Evolutionary conservation across 1,284 basidiomycete species (phyloP), one percentile per base, ranked within the genome.

Genomic region (Gomphus bonarii): DNA sequence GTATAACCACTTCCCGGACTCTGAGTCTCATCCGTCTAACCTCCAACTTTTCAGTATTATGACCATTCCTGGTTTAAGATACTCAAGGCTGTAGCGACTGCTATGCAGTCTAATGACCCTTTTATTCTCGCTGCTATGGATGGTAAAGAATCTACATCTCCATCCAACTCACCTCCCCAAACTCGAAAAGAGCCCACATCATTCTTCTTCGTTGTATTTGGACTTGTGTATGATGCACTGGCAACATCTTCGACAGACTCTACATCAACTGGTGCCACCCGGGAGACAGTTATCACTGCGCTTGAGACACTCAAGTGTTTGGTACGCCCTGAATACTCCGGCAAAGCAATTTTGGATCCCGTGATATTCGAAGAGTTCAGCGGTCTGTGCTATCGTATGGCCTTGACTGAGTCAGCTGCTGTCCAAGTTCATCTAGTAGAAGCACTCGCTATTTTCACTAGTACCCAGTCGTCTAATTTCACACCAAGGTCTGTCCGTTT

Each of bases 171-270:
- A n/a, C 30, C n/a, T 20, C 58, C 65, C 1, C 54, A 55, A 42
- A 64, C 66, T 14, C 76, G 79, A 11, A 75, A 81, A 22, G 90
- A 93, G 59, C 91, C 94, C 0, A 78, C 84, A 0, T 75, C 84
- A 7, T 84, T 91, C 70, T 98, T 97, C 72, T 93, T 86, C 70
- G 79, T 92, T 14, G 69, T 97, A 11, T 97, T 97, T 66, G 95
- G 95, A 11, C 78, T 99, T 20, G 86, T 95, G 0, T 97, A 91
- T 63, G 95, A 99, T 68, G 84, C 91, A 0, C 75, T 98, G 10
- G 84, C 87, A 1, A 79, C 81, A 1, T 78, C 85, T 1, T 80
- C 85, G 0, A 70, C 83, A 36, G 77, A 85, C 61, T 74, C 81
- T 28, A 70, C 78, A 10, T 67, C 72, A 0, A 70, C 69, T 40